phyloP scores from a whole-genome alignment of 106 monocot genomes.

The Acanthochlamys bracteata region DNA sequence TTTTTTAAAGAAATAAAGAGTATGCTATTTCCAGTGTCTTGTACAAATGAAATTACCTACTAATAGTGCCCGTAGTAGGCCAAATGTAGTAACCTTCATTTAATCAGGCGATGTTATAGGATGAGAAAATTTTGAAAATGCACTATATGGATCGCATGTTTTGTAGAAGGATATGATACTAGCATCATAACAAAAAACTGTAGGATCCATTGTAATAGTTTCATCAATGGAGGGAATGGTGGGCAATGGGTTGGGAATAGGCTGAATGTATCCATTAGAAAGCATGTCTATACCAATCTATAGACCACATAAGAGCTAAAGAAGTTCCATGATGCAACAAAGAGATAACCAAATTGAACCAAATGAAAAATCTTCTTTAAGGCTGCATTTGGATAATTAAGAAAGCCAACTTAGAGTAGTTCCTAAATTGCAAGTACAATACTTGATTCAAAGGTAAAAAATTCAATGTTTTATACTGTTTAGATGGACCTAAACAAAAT shows the following conservation, averaged over 20 bases:
- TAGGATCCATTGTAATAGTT: constrained; percentile 69
- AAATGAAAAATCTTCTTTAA: no score
- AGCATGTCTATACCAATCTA: constrained; percentile 94
- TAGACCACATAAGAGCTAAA: not conserved
- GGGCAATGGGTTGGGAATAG: constrained; percentile 84
- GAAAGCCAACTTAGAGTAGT: no score
- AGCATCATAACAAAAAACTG: constrained; percentile 66
- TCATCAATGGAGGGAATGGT: constrained; percentile 69
- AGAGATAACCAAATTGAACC: no score
- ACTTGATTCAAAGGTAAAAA: no score
- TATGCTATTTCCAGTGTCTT: not conserved
- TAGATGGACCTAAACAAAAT: no score
- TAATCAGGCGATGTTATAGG: constrained; percentile 55
- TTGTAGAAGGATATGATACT: constrained; percentile 93
- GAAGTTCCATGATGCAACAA: no score
- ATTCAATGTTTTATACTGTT: no score
- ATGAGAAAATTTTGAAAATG: constrained; percentile 96
- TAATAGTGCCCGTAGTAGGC: constrained; percentile 90
- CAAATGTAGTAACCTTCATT: constrained; percentile 50
- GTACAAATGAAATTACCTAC: constrained; percentile 38
- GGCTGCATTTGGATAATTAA: no score
- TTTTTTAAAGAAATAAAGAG: not conserved
- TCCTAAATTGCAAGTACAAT: no score
- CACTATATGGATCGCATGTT: constrained; percentile 94
- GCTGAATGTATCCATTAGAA: constrained; percentile 87